Evolutionary conservation across 2,329 filamentous ascomycete species (phyloP).

Genomic region (Gliomastix tumulicola): DNA sequence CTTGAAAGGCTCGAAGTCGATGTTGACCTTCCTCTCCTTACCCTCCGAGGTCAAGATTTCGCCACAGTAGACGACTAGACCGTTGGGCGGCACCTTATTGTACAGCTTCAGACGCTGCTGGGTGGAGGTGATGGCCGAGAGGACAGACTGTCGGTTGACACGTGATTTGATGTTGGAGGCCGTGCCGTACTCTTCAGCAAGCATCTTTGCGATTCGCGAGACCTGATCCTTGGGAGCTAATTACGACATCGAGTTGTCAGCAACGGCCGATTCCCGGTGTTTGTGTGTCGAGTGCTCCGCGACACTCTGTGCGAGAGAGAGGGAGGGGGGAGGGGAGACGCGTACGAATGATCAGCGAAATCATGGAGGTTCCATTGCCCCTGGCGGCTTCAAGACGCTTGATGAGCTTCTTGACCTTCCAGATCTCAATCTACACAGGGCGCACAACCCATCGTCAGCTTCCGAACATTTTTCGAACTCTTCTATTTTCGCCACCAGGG

Average conservation of each 20-base stretch:
- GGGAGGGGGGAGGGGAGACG: no score
- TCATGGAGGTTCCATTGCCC: conserved; percentile 99
- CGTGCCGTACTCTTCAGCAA: conserved; percentile 99
- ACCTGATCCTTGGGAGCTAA: conserved; percentile 92
- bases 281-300: no score
- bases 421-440: conserved; percentile 61
- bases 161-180: conserved; percentile 99
- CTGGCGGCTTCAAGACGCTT: conserved; percentile 95
- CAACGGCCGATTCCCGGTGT: no score
- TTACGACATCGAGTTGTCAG: not conserved
- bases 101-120: conserved; percentile 99
- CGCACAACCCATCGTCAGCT: not conserved
- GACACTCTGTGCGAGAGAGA: no score
- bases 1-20: conserved; percentile 99
- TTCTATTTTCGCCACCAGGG: not conserved
- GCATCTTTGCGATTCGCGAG: conserved; percentile 95
- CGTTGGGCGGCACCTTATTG: conserved; percentile 97
- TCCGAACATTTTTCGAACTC: not conserved
- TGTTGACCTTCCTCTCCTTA: conserved; percentile 99
- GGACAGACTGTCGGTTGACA: conserved; percentile 95
- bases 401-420: conserved; percentile 99
- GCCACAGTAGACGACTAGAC: conserved; percentile 97
- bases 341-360: conserved; percentile 96
- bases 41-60: conserved; percentile 99
- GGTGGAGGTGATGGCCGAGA: conserved; percentile 97